These are phyloP conservation scores for Calonectria pseudoturangicola DNA, from an alignment of 2,329 filamentous ascomycete genomes.

Conservation along the genomic window DNA sequence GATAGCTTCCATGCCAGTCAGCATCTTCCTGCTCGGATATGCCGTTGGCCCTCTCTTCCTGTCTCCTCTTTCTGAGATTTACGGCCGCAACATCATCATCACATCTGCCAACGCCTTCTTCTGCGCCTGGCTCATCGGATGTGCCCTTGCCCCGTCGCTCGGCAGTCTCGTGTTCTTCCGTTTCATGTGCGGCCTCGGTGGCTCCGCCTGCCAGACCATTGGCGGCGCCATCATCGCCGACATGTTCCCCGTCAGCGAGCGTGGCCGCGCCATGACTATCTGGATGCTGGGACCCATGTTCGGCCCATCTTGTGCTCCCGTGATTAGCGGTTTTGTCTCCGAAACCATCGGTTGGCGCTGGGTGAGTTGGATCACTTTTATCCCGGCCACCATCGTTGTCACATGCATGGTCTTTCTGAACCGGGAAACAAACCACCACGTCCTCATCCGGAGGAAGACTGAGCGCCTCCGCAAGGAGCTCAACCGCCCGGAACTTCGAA, in stretches of 20 bases:
- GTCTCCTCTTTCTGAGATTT: constrained; percentile 78
- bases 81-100: constrained; percentile 76
- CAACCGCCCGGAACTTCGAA: constrained; percentile 62
- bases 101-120: constrained; percentile 76
- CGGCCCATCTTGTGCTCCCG: constrained; percentile 69
- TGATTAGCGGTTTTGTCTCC: constrained; percentile 70
- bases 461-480: constrained; percentile 66
- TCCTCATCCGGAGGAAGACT: constrained; percentile 71
- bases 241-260: constrained; percentile 68
- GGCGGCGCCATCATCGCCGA: constrained; percentile 74
- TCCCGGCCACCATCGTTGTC: constrained; percentile 59
- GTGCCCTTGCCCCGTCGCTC: constrained; percentile 75
- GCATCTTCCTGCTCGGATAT: constrained; percentile 78
- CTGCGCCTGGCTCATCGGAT: constrained; percentile 78
- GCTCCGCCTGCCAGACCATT: constrained; percentile 72
- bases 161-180: constrained; percentile 74
- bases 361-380: constrained; percentile 72
- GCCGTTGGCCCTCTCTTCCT: constrained; percentile 74
- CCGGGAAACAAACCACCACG: constrained; percentile 65
- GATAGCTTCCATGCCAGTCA: constrained; percentile 72
- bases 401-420: constrained; percentile 54
- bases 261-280: constrained; percentile 69
- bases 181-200: constrained; percentile 76
- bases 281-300: constrained; percentile 76
- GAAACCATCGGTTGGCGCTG: constrained; percentile 71